Base-by-base conservation (phyloP, 495 filamentous ascomycete genomes). In the Aspergillus campestris region DNA sequence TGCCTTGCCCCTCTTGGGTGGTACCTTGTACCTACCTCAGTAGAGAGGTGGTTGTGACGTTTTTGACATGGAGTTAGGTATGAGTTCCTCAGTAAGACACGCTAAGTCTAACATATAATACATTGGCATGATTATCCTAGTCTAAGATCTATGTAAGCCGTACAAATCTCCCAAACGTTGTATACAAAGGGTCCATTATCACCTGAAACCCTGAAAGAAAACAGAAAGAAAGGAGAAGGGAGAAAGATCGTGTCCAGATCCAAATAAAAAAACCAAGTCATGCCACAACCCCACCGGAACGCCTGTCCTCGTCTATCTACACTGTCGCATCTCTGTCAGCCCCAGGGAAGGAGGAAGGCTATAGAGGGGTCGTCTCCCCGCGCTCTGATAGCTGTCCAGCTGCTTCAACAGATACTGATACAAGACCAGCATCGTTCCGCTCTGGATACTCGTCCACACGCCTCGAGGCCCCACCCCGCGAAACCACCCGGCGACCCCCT, bases 361-460 rank as follows among this genome's bases (percentile, higher is more conserved):
- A 71, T 11, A 64, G 51, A 34, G 55, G 49, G 32, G 34, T 35
- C 14, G 48, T 42, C 37, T 59, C 67, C 28, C 60, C 15, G 58
- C 14, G 31, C 60, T 44, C 14, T 72, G 57, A 44, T 67, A 69
- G 8, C 61, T 48, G 42, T 87, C 86, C 53, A 95, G 71, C 69
- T 80, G 78, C 59, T 84, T 82, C 56, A 97, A 62, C 40, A 98
- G 69, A 45, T 79, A 82, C 66, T 97, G 94, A 62, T 98, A 98
- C 65, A 95, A 70, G 44, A 98, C 88, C 55, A 98, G 67, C 92
- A 98, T 98, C 40, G 89, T 95, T 18, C 91, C 86, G 57, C 86
- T 92, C 67, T 98, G 92, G 39, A 96, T 86, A 59, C 88, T 94
- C 38, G 92, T 97, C 92, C 92, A 98, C n/a, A 96, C 88, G 44